Conservation (phyloP, 345 rosid genomes). For the Populus simonii region DNA sequence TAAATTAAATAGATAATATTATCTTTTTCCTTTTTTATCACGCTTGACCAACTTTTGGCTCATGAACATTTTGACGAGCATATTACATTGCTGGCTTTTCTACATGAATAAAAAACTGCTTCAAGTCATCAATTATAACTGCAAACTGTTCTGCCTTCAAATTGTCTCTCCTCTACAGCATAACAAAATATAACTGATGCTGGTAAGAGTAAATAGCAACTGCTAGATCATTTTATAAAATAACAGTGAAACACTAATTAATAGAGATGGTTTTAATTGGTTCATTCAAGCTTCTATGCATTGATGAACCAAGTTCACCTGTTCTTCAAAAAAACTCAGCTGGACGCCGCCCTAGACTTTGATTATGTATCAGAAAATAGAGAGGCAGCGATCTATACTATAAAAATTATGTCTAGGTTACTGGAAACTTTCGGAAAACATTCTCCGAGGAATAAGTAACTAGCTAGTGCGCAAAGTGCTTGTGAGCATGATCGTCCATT, state of each 20-base stretch:
- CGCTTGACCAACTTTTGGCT: background rate
- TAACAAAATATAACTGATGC: background rate
- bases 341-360: background rate
- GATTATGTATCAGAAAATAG: background rate
- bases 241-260: background rate
- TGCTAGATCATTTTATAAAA: background rate
- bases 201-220: background rate
- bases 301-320: background rate
- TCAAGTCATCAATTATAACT: no score
- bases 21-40: conserved; percentile 3
- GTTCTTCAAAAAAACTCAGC: background rate
- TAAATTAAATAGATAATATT: background rate
- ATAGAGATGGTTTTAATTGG: no score
- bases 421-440: background rate
- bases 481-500: background rate
- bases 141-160: no score
- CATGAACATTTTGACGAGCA: background rate
- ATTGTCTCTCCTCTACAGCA: background rate
- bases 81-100: background rate
- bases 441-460: background rate
- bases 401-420: background rate
- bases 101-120: background rate
- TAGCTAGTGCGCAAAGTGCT: background rate
- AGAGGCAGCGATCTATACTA: background rate
- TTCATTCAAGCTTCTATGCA: no score